A percentile compares a stretch with the other conserved stretches of the same genome.
Evolutionary conservation across 352 stramenopile species (phyloP).

Genomic region (Phytopythium delawarense): DNA sequence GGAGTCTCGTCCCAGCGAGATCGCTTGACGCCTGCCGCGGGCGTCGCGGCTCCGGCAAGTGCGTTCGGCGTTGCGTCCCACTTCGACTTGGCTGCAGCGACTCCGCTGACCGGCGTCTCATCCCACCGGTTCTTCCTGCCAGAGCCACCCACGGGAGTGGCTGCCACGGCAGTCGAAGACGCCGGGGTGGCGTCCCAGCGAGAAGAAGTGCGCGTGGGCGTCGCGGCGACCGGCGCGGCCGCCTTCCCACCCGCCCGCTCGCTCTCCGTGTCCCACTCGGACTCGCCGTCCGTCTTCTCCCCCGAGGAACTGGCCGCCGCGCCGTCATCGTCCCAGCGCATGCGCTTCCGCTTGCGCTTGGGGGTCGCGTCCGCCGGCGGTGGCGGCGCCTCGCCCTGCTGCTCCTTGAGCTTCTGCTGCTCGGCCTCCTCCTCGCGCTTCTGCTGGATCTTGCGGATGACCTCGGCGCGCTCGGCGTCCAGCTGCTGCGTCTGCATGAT

Average conservation of each 20-base stretch:
- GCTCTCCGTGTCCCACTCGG: slow-evolving; percentile 73
- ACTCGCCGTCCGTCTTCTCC: slow-evolving; percentile 67
- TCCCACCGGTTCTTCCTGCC: slow-evolving; percentile 82
- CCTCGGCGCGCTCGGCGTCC: slow-evolving; percentile 80
- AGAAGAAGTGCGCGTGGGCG: slow-evolving; percentile 50
- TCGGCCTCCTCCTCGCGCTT: slow-evolving; percentile 67
- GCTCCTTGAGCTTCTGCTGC: slow-evolving; percentile 21
- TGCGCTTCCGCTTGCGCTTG: slow-evolving; percentile 68
- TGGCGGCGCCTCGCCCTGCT: slow-evolving; percentile 25
- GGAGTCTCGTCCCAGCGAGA: slow-evolving; percentile 97
- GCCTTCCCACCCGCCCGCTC: slow-evolving; percentile 32
- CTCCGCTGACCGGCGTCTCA: slow-evolving; percentile 59
- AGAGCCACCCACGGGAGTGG: slow-evolving; percentile 31
- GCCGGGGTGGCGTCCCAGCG: slow-evolving; percentile 76
- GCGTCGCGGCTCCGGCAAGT: slow-evolving; percentile 39
- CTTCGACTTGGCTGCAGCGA: slow-evolving; percentile 42
- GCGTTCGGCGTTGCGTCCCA: slow-evolving; percentile 93
- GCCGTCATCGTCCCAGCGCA: slow-evolving; percentile 84
- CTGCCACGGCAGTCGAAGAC: slow-evolving; percentile 15
- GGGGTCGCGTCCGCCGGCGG: slow-evolving; percentile 24
- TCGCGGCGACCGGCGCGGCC: slow-evolving; percentile 30
- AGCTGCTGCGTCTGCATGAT: slow-evolving; percentile 92
- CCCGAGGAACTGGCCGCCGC: slow-evolving; percentile 12
- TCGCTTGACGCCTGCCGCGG: slow-evolving; percentile 72
- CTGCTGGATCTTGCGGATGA: slow-evolving; percentile 87